Evolutionary conservation across 805 yeast species (phyloP).

Genomic region (Ogataea pignaliae): DNA sequence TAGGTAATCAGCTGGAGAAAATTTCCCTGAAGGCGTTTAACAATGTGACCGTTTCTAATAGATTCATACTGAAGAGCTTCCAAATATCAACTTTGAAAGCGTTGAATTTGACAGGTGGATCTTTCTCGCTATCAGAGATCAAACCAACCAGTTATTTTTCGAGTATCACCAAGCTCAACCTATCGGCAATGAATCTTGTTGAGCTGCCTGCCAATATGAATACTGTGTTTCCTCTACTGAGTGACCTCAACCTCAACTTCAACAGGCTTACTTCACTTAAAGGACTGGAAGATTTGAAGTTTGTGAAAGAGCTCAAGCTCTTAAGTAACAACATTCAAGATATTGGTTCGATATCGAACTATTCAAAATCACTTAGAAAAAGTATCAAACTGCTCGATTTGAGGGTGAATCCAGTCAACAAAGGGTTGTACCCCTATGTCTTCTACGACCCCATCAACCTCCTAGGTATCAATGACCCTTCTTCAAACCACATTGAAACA

Average conservation of each 20-base stretch:
- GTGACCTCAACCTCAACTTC: conserved; percentile 47
- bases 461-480: too few species aligned
- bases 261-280: conserved; percentile 35
- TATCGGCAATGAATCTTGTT: conserved; percentile 45
- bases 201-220: conserved; percentile 35
- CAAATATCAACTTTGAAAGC: conserved; percentile 24
- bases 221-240: conserved; percentile 40
- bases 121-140: conserved; percentile 5
- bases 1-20: conserved; percentile 36
- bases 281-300: conserved; percentile 31
- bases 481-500: too few species aligned
- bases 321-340: conserved; percentile 42
- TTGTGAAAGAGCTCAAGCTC: conserved; percentile 36
- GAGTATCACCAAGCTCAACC: conserved; percentile 35
- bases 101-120: conserved; percentile 33
- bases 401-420: conserved; percentile 45
- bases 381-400: conserved; percentile 39
- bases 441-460: conserved; percentile 40
- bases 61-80: conserved; percentile 13
- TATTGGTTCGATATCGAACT: conserved; percentile 30
- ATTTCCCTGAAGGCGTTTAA: conserved; percentile 38
- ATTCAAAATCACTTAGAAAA: conserved; percentile 27
- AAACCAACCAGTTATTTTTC: conserved; percentile 13
- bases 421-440: conserved; percentile 47
- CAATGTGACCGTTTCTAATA: conserved; percentile 17